phyloP scores from a whole-genome alignment of 371 early-diverging fungal genomes.

The Cladochytrium tenue region DNA sequence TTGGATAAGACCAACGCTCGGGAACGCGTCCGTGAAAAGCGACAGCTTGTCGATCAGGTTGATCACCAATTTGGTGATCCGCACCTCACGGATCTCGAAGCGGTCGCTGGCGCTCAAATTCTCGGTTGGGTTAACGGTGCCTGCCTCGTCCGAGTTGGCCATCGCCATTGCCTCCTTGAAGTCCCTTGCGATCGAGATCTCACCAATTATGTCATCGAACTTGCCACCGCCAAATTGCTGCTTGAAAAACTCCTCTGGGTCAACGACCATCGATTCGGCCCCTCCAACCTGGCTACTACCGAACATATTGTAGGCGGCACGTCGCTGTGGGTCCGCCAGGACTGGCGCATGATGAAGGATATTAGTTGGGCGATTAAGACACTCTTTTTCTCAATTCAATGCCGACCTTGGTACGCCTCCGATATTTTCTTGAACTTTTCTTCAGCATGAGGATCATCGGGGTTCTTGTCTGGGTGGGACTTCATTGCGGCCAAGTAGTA shows the following conservation, averaged over 20 bases:
- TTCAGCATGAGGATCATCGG: constrained; percentile 77
- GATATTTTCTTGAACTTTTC: constrained; percentile 92
- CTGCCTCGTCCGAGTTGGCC: constrained; percentile 55
- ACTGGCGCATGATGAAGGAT: no score
- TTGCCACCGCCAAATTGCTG: constrained; percentile 93
- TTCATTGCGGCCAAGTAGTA: constrained; percentile 89
- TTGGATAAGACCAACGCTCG: constrained; percentile 20
- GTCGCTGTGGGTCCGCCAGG: constrained; percentile 81
- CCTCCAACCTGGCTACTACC: constrained; percentile 19
- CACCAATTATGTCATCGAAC: constrained; percentile 92
- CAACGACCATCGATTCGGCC: constrained; percentile 30
- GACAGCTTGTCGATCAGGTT: constrained; percentile 76
- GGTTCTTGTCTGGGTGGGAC: constrained; percentile 96
- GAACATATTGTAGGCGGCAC: constrained; percentile 83
- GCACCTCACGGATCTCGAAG: constrained; percentile 63
- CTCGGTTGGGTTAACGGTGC: background rate
- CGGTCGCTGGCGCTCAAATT: constrained; percentile 60
- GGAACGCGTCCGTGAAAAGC: constrained; percentile 69
- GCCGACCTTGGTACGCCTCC: constrained; percentile 88
- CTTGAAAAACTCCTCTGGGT: constrained; percentile 91
- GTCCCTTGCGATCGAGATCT: constrained; percentile 90
- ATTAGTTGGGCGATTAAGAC: no score
- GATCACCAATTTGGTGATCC: constrained; percentile 70
- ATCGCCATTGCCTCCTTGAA: constrained; percentile 69
- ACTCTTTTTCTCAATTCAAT: no score